Conservation (phyloP, 2,329 filamentous ascomycete species). For the Gnomoniopsis sp. region DNA sequence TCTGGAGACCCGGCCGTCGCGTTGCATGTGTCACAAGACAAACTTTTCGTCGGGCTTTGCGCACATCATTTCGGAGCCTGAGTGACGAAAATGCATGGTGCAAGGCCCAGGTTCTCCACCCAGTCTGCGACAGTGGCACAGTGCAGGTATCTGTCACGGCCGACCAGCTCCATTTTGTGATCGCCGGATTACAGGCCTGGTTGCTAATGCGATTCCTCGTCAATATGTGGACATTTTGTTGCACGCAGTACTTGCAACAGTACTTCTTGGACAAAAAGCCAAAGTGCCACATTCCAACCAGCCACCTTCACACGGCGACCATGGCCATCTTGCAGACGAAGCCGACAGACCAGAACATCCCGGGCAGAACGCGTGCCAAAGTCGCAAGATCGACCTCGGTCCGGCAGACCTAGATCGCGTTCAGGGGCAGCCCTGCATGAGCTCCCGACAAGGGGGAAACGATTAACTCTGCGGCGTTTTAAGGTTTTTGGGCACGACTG, state of each 20-base stretch:
- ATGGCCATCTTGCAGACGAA: too few species aligned
- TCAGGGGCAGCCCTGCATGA: neutral
- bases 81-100: neutral
- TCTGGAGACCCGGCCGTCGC: neutral
- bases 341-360: neutral
- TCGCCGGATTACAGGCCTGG: neutral
- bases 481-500: neutral
- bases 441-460: neutral
- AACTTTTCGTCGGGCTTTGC: neutral
- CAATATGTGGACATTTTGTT: too few species aligned
- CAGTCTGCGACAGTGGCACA: neutral
- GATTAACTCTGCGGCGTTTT: neutral
- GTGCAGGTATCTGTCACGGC: neutral
- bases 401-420: neutral
- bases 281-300: too few species aligned
- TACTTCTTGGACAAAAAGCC: too few species aligned
- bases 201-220: neutral
- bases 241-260: too few species aligned
- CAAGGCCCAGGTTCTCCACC: neutral
- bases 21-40: neutral
- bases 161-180: neutral
- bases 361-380: neutral
- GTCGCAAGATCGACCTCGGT: constrained; percentile 9
- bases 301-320: too few species aligned
- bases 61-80: neutral